Conservation (phyloP, 768 basidiomycete genomes). For the Pleurotus giganteus region DNA sequence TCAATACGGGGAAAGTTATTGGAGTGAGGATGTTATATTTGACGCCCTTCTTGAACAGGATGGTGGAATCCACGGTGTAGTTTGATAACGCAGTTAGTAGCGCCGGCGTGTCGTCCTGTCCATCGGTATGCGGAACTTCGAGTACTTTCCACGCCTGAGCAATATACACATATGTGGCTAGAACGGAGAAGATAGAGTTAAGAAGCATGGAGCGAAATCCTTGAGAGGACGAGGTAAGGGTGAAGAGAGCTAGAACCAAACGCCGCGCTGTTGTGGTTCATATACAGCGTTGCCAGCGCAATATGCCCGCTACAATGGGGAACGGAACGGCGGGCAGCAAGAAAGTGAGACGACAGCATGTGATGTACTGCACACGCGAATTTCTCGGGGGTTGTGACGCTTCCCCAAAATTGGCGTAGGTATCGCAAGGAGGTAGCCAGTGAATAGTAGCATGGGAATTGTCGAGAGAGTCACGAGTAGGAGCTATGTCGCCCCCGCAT, state of each 20-base stretch:
- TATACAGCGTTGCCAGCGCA: background rate
- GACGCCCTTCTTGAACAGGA: constrained; percentile 53
- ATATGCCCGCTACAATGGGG: background rate
- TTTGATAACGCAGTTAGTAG: constrained; percentile 42
- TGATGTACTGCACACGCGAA: background rate
- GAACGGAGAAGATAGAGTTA: constrained; percentile 9
- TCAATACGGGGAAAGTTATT: constrained; percentile 50
- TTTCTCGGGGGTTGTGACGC: background rate
- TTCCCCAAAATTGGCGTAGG: background rate
- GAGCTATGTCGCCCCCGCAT: background rate
- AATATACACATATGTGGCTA: constrained; percentile 21
- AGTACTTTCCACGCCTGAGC: constrained; percentile 46
- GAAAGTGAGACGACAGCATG: background rate
- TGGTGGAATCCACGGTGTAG: constrained; percentile 43
- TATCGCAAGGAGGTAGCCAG: background rate
- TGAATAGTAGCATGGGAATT: background rate
- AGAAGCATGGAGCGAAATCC: background rate
- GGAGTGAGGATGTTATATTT: constrained; percentile 65
- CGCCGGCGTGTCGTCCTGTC: constrained; percentile 51
- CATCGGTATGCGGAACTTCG: constrained; percentile 44
- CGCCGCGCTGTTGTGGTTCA: background rate
- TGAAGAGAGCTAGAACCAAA: background rate
- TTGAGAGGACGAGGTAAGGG: background rate
- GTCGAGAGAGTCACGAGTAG: background rate
- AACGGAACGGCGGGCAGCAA: background rate